phyloP scores from a whole-genome alignment of 352 stramenopile genomes.

The Globisporangium yorkense region DNA sequence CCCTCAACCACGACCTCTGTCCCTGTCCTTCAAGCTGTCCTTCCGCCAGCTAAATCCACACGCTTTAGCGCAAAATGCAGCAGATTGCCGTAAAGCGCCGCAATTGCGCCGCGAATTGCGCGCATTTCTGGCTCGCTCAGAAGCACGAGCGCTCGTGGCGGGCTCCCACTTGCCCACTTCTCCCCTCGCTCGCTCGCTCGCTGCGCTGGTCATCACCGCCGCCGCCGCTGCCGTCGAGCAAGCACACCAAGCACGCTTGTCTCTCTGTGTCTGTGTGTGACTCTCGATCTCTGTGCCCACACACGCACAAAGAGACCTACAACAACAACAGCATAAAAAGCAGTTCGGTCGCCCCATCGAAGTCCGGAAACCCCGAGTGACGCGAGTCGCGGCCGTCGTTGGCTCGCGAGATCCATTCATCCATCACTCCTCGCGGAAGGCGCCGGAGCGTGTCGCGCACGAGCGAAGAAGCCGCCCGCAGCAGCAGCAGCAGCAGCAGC shows the following conservation, averaged over 20 bases:
- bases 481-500: not conserved
- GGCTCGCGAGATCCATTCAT: not conserved
- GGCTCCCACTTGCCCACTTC: not conserved
- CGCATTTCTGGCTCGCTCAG: not conserved
- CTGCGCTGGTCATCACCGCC: too few relatives aligned
- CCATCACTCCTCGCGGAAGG: not conserved
- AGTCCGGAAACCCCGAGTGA: not conserved
- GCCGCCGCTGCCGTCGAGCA: too few relatives aligned
- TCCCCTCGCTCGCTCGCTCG: too few relatives aligned
- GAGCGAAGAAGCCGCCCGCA: not conserved
- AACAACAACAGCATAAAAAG: not conserved
- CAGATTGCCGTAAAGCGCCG: not conserved
- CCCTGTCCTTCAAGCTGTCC: not conserved
- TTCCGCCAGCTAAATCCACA: not conserved
- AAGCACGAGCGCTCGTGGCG: not conserved
- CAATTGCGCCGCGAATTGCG: not conserved
- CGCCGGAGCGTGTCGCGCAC: not conserved
- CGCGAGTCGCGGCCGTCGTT: slow-evolving; percentile 1
- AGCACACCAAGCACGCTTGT: too few relatives aligned
- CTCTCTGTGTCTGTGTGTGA: not conserved
- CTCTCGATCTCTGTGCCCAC: not conserved
- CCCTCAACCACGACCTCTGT: not conserved
- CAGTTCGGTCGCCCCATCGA: not conserved
- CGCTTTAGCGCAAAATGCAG: not conserved
- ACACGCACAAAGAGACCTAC: too few relatives aligned